Evolutionary conservation across 1,139 yeast genomes (phyloP), one percentile per base, ranked within the genome.

Genomic region (Sugiyamaella novakii): DNA sequence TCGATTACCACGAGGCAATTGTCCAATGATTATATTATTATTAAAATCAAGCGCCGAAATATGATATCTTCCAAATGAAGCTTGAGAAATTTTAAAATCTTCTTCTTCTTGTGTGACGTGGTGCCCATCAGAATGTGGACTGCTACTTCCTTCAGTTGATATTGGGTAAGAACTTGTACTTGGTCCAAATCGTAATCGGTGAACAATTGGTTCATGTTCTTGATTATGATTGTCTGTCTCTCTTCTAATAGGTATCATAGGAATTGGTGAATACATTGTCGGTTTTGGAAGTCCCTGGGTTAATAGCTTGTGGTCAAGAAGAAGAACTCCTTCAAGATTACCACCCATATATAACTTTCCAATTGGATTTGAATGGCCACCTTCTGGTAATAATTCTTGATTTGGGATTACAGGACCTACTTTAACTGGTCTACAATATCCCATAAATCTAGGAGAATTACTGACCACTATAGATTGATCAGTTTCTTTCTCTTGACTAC

Each of bases 61-160:
- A 63, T 83, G 91, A 37, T 78, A 73, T 53, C 94, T 67, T 0
- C 94, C 94, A 37, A 86, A 76, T 11, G 83, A 73, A 8, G 29
- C 39, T 33, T 27, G 38, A 7, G 18, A 24, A 10, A 35, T 14
- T 2, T 25, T 21, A 8, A 28, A 2, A 8, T 42, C 39, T 7
- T 7, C 25, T 18, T 8, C 37, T 18, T 8, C 15, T 3, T 21
- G 28, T 5, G 6, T 12, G 12, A 3, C 25, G 34, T 12, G 19
- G 11, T 28, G 7, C 7, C 30, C 12, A 15, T 15, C 21, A 11
- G 5, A 10, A 19, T 18, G 19, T 2, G 29, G 15, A 36, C 17
- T 10, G 8, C n/a, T 7, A 19, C 22, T 30, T 4, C n/a, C 19
- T 10, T 12, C 28, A 3, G 22, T 17, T 21, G 7, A 25, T 25